Evolutionary conservation across 2,329 filamentous ascomycete species (phyloP).

Genomic region (Microdochium paspali): DNA sequence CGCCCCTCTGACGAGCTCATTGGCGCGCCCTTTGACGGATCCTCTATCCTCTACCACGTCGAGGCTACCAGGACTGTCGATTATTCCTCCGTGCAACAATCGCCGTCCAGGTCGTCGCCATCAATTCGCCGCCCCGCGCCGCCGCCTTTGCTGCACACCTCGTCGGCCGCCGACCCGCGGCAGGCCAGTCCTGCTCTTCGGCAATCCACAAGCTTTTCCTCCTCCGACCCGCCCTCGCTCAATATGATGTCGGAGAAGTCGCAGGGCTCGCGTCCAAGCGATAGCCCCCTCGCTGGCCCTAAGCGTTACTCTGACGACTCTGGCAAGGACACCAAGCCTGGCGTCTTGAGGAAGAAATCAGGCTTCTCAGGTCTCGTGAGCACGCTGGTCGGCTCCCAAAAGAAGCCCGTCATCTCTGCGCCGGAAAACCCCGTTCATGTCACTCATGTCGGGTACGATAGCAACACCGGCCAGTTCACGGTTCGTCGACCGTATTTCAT

Average conservation of each 20-base stretch:
- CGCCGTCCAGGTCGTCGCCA: conserved; percentile 20
- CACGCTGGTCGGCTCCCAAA: conserved; percentile 72
- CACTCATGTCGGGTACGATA: conserved; percentile 96
- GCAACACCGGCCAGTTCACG: conserved; percentile 91
- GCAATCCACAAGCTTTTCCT: conserved; percentile 57
- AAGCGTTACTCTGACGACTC: conserved; percentile 74
- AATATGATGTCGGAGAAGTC: conserved; percentile 27
- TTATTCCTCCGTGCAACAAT: conserved; percentile 11
- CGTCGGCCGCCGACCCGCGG: conserved; percentile 44
- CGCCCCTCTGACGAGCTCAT: conserved; percentile 40
- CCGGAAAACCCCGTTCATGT: conserved; percentile 97
- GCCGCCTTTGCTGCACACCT: conserved; percentile 26
- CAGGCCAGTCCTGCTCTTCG: conserved; percentile 47
- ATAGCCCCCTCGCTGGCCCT: conserved; percentile 39
- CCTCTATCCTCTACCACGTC: conserved; percentile 50
- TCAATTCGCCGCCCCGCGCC: conserved; percentile 15
- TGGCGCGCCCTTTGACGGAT: conserved; percentile 57
- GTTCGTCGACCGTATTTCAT: conserved; percentile 41
- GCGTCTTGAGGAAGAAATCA: conserved; percentile 69
- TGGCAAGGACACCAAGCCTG: conserved; percentile 48
- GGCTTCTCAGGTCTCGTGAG: conserved; percentile 84
- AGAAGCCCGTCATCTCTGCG: conserved; percentile 90
- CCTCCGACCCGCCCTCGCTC: conserved; percentile 38
- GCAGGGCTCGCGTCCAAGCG: conserved; percentile 26
- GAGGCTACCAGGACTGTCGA: conserved; percentile 37